Conservation (phyloP, 2,329 filamentous ascomycete genomes). For the Neopestalotiopsis rosae region DNA sequence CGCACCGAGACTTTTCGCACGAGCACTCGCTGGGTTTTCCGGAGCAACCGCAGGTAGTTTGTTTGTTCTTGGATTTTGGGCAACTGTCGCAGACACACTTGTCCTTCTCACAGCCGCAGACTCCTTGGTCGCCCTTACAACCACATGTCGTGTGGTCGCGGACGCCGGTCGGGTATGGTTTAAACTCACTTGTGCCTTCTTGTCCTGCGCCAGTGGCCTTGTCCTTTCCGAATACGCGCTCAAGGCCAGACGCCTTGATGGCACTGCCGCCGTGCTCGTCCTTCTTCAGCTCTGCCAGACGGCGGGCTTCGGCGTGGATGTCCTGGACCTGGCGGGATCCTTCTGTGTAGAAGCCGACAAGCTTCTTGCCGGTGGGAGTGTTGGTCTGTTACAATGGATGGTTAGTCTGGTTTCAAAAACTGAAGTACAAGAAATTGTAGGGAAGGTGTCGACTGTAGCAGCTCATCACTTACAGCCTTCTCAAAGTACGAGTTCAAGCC, state of each 20-base stretch:
- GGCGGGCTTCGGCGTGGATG: slow-evolving; percentile 88
- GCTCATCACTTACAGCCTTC: slow-evolving; percentile 62
- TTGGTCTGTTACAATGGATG: slow-evolving; percentile 46
- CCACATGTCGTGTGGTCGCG: slow-evolving; percentile 17
- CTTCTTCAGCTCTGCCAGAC: slow-evolving; percentile 88
- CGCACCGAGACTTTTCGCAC: slow-evolving; percentile 2
- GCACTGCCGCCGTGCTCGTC: slow-evolving; percentile 63
- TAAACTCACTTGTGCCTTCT: slow-evolving; percentile 26
- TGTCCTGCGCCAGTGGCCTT: slow-evolving; percentile 35
- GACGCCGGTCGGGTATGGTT: background rate
- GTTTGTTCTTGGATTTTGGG: background rate
- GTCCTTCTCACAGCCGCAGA: slow-evolving; percentile 3
- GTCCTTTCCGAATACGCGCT: slow-evolving; percentile 62
- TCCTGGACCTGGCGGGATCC: slow-evolving; percentile 90
- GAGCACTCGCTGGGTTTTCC: background rate
- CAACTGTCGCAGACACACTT: slow-evolving; percentile 15
- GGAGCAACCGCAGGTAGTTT: background rate
- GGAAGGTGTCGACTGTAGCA: background rate
- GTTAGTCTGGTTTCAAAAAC: background rate
- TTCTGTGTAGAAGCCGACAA: slow-evolving; percentile 86
- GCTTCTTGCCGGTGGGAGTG: slow-evolving; percentile 86
- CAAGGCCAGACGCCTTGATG: slow-evolving; percentile 63
- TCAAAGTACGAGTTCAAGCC: slow-evolving; percentile 91
- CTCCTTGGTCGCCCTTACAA: slow-evolving; percentile 11
- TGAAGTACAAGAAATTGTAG: background rate